Evolutionary conservation across 768 basidiomycete species (phyloP).

Genomic region (Flagelloscypha sp.): DNA sequence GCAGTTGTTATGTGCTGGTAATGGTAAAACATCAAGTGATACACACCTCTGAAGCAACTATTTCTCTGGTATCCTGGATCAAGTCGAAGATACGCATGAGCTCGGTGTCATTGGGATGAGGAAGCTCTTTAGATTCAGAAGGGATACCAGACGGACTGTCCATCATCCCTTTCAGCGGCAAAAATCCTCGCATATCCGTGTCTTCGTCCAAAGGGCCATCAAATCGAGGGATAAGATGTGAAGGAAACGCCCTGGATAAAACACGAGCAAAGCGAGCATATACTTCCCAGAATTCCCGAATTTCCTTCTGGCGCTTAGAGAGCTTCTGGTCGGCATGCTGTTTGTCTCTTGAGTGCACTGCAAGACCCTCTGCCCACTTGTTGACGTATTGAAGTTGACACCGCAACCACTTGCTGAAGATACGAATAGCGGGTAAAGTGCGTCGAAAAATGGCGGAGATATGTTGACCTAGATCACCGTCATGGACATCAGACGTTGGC

Average conservation of each 20-base stretch:
- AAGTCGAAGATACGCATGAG: conserved; percentile 90
- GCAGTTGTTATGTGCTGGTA: conserved; percentile 1
- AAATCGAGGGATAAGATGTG: conserved; percentile 47
- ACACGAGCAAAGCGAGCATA: conserved; percentile 60
- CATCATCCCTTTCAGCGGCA: conserved; percentile 66
- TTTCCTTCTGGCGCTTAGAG: no score
- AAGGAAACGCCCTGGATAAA: conserved; percentile 63
- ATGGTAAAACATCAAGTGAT: conserved; percentile 3
- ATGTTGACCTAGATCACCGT: conserved; percentile 61
- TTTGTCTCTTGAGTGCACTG: conserved; percentile 25
- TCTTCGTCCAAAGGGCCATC: conserved; percentile 79
- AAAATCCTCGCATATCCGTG: conserved; percentile 77
- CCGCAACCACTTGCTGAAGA: conserved; percentile 83
- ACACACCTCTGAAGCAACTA: conserved; percentile 55
- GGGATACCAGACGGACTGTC: conserved; percentile 18
- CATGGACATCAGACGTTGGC: conserved; percentile 43
- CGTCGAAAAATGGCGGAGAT: conserved; percentile 85
- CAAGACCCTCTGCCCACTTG: conserved; percentile 18
- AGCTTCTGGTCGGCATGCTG: no score
- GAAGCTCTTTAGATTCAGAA: conserved; percentile 30
- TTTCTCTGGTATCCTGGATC: conserved; percentile 55
- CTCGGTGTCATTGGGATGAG: conserved; percentile 92
- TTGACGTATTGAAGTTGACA: conserved; percentile 63
- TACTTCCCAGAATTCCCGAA: conserved; percentile 65
- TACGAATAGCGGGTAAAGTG: conserved; percentile 77